phyloP scores from a whole-genome alignment of 2,329 filamentous ascomycete genomes.

The Beauveria sp. region DNA sequence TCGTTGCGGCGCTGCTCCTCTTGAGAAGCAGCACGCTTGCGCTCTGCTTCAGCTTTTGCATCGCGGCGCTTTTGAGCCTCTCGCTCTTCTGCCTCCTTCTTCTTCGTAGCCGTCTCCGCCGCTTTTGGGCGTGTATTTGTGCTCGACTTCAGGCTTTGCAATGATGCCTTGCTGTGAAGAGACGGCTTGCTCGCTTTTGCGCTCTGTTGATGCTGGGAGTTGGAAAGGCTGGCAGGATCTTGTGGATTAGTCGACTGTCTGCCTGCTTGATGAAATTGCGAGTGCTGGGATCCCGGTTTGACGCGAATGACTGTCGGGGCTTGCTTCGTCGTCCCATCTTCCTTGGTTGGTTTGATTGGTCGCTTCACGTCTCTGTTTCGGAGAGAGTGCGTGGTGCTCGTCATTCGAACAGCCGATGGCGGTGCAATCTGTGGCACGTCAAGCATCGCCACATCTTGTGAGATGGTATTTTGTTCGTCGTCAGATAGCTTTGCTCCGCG shows the following conservation, averaged over 20 bases:
- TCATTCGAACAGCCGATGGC: conserved; percentile 52
- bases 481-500: conserved; percentile 37
- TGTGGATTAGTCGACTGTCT: conserved; percentile 50
- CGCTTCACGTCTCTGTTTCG: conserved; percentile 50
- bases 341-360: conserved; percentile 56
- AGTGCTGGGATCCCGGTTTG: conserved; percentile 56
- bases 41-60: conserved; percentile 72
- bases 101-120: conserved; percentile 67
- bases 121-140: conserved; percentile 61
- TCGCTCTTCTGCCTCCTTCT: conserved; percentile 78
- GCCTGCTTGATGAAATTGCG: conserved; percentile 51
- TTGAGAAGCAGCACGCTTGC: conserved; percentile 60
- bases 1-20: conserved; percentile 59
- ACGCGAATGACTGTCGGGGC: conserved; percentile 65
- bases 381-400: conserved; percentile 38
- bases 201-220: conserved; percentile 36
- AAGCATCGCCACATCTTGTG: conserved; percentile 46
- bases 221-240: conserved; percentile 28
- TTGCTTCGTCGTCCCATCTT: conserved; percentile 54
- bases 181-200: conserved; percentile 63
- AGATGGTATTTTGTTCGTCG: conserved; percentile 23
- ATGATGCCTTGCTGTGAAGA: conserved; percentile 49
- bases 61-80: conserved; percentile 73
- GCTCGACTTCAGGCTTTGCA: conserved; percentile 56
- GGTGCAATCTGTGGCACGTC: conserved; percentile 49